phyloP scores from a whole-genome alignment of 257 asterid genomes.

The Parsonsia alboflavescens region DNA sequence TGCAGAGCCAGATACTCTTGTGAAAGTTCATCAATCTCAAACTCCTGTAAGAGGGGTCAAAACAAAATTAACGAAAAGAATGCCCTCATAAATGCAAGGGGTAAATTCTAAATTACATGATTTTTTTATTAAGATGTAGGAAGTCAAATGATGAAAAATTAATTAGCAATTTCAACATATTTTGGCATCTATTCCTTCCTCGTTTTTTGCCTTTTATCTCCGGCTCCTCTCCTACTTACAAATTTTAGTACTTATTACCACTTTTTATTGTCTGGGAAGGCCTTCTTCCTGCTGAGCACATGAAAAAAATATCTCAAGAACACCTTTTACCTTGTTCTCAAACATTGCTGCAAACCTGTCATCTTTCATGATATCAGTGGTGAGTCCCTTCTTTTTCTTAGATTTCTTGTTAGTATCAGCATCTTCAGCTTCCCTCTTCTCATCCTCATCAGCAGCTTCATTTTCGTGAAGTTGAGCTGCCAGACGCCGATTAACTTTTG shows the following conservation, averaged over 20 bases:
- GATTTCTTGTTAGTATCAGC: conserved; percentile 50
- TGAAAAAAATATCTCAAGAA: background rate
- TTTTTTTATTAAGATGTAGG: background rate
- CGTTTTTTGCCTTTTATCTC: background rate
- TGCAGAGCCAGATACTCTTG: conserved; percentile 66
- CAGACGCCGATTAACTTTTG: conserved; percentile 63
- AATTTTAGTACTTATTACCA: background rate
- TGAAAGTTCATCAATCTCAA: conserved; percentile 70
- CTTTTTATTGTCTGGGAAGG: background rate
- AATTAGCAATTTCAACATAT: background rate
- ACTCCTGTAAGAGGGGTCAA: conserved; percentile 52
- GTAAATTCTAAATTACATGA: background rate
- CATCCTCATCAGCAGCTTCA: conserved; percentile 64
- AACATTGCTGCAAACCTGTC: conserved; percentile 65
- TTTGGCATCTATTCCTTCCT: background rate
- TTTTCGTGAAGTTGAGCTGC: conserved; percentile 51
- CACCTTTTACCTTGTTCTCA: conserved; percentile 46
- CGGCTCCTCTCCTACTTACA: background rate
- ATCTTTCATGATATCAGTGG: conserved; percentile 60
- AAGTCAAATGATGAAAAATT: background rate
- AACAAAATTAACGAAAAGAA: conserved; percentile 6
- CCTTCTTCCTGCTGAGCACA: background rate
- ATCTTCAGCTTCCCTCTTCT: conserved; percentile 39
- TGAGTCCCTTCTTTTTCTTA: conserved; percentile 80
- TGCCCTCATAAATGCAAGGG: background rate